Conservation (phyloP, 345 rosid species). For the Linum trigynum region DNA sequence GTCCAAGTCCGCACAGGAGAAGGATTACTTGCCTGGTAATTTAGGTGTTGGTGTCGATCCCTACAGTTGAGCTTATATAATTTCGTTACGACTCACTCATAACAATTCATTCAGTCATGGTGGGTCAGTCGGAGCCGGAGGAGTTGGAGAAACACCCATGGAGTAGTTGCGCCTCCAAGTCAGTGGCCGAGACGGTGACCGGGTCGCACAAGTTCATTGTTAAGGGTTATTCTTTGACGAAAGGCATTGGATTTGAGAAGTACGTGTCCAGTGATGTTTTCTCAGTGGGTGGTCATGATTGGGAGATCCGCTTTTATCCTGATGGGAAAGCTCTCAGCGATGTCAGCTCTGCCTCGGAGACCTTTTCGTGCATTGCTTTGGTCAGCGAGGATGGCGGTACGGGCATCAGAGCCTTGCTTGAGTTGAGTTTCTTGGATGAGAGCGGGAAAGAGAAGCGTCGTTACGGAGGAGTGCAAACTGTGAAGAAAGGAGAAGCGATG, state of each 20-base stretch:
- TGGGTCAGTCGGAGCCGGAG: conserved; percentile 32
- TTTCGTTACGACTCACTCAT: too few relatives aligned
- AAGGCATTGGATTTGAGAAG: conserved; percentile 72
- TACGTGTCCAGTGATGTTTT: conserved; percentile 71
- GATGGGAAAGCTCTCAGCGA: conserved; percentile 85
- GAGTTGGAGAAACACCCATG: conserved; percentile 26
- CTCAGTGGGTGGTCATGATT: conserved; percentile 79
- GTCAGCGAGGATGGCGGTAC: conserved; percentile 56
- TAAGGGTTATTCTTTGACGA: conserved; percentile 71
- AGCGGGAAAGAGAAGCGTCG: conserved; percentile 72
- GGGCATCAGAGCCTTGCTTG: conserved; percentile 85
- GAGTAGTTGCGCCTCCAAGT: conserved; percentile 25
- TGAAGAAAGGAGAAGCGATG: conserved; percentile 94
- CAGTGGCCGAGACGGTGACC: conserved; percentile 64
- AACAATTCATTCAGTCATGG: conserved; percentile 9
- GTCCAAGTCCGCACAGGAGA: too few relatives aligned
- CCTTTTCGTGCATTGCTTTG: conserved; percentile 71
- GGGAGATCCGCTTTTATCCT: conserved; percentile 92
- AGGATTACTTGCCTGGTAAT: too few relatives aligned
- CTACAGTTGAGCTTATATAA: too few relatives aligned
- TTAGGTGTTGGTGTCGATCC: too few relatives aligned
- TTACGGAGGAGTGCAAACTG: conserved; percentile 66
- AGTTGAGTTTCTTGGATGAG: conserved; percentile 79
- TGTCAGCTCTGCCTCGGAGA: conserved; percentile 28
- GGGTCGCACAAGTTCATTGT: conserved; percentile 77